These are phyloP conservation scores for Aspergillus cavernicola DNA, from an alignment of 495 filamentous ascomycete genomes.

Conservation along the genomic window DNA sequence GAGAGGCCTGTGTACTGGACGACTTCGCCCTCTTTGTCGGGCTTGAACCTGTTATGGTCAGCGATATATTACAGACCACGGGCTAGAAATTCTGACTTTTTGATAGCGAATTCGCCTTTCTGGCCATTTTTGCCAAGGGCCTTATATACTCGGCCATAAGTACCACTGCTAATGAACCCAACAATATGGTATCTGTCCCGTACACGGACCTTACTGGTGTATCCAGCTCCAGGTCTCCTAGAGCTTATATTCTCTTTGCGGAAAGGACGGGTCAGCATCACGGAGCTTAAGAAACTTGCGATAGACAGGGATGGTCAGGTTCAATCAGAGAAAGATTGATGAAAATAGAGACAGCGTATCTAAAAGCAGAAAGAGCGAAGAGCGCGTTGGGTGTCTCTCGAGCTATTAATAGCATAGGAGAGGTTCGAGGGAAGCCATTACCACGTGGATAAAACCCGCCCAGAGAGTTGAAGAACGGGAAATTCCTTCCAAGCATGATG, in stretches of 20 bases:
- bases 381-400: conserved; percentile 7
- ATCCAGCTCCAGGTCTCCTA: conserved; percentile 46
- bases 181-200: conserved; percentile 91
- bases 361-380: conserved; percentile 1
- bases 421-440: conserved; percentile 36
- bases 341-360: background rate
- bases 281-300: background rate
- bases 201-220: conserved; percentile 84
- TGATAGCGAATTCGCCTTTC: conserved; percentile 85
- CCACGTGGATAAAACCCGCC: conserved; percentile 48
- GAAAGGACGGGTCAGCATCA: background rate
- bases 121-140: conserved; percentile 75
- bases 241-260: conserved; percentile 36
- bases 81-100: conserved; percentile 57
- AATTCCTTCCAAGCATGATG: conserved; percentile 44
- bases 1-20: conserved; percentile 96
- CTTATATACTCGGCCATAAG: conserved; percentile 99
- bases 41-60: conserved; percentile 72
- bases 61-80: background rate
- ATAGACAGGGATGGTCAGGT: conserved; percentile 1
- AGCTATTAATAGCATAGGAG: conserved; percentile 9
- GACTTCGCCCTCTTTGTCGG: conserved; percentile 94
- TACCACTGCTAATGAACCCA: conserved; percentile 96
- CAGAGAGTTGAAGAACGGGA: conserved; percentile 39
- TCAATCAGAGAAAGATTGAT: conserved; percentile 2